Conservation (phyloP, 164 flowering plant genomes). For the Santalum album region DNA sequence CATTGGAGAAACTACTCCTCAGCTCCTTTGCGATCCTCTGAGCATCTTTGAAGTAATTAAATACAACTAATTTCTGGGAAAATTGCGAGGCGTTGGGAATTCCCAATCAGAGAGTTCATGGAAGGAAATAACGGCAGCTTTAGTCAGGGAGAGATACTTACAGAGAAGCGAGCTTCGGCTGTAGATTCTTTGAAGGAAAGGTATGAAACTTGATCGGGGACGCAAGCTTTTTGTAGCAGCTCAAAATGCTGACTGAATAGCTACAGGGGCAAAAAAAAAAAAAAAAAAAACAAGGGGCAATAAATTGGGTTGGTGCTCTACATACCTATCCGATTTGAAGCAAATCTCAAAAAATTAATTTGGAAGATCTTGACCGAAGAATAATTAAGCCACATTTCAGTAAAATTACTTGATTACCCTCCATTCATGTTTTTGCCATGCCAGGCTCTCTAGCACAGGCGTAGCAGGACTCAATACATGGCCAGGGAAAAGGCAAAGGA, state of each 20-base stretch:
- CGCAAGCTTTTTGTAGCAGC: slow-evolving; percentile 72
- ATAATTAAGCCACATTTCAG: too few relatives aligned
- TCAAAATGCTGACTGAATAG: slow-evolving; percentile 91
- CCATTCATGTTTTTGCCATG: too few relatives aligned
- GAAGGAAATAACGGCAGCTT: background rate
- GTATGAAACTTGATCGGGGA: slow-evolving; percentile 70
- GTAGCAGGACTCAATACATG: too few relatives aligned
- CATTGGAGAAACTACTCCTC: slow-evolving; percentile 51
- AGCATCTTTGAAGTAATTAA: slow-evolving; percentile 78
- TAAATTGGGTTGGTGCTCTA: background rate
- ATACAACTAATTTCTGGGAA: slow-evolving; percentile 47
- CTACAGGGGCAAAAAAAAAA: too few relatives aligned
- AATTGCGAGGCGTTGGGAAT: background rate
- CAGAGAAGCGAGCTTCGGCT: slow-evolving; percentile 43
- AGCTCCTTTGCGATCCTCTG: slow-evolving; percentile 80
- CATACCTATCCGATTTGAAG: too few relatives aligned
- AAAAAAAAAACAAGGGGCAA: background rate
- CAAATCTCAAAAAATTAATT: too few relatives aligned
- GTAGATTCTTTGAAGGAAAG: slow-evolving; percentile 57
- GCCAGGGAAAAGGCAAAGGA: too few relatives aligned
- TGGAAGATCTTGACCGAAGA: too few relatives aligned
- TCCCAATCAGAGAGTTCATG: too few relatives aligned
- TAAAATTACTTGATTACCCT: too few relatives aligned
- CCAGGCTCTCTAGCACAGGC: too few relatives aligned
- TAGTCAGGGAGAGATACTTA: slow-evolving; percentile 26